Evolutionary conservation across 2,329 filamentous ascomycete genomes (phyloP), one percentile per base, ranked within the genome.

Genomic region (Pyricularia sp.): DNA sequence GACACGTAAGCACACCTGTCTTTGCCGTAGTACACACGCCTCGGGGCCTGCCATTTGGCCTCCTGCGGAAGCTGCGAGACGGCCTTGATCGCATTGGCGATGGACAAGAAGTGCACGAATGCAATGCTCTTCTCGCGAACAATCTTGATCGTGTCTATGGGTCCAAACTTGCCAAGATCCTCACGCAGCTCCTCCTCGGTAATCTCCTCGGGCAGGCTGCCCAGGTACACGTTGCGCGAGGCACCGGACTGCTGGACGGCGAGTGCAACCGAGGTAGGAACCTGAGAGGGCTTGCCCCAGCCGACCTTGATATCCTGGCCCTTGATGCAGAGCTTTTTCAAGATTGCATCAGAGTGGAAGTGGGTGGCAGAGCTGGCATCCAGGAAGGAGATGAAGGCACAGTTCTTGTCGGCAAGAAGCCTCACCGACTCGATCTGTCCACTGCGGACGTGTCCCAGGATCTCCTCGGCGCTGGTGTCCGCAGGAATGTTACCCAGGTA

Each of bases 231-330:
- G 77, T 99, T 99, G 72, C 95, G 89, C 23, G 95, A 99, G 33
- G 95, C 95, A 68, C 94, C 94, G 14, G 94, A 97, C 80, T 99
- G 95, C 82, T 99, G 95, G 36, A 98, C 95, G 65, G 95, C 94
- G 69, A 98, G 85, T n/a, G 94, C 93, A 65, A 99, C 95, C 2
- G 95, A 98, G 2, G 94, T 98, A 3, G 95, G 95, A 0, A 99
- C 95, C 80, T 97, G 94, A 3, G 95, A 98, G 36, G 95, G 94
- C 82, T 99, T 99, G 72, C 95, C 95, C 95, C 95, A 99, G 71
- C 95, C 95, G 75, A 99, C 94, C 85, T 99, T 99, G 84, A 99
- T 97, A 79, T 99, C 95, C 83, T 98, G 95, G 30, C 94, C 94
- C 81, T 97, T 94, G 83, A 99, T 97, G 75, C 94, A 94, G 78